phyloP scores from a whole-genome alignment of 192 early-diverging fungal genomes.

The Coemansia sp. region DNA sequence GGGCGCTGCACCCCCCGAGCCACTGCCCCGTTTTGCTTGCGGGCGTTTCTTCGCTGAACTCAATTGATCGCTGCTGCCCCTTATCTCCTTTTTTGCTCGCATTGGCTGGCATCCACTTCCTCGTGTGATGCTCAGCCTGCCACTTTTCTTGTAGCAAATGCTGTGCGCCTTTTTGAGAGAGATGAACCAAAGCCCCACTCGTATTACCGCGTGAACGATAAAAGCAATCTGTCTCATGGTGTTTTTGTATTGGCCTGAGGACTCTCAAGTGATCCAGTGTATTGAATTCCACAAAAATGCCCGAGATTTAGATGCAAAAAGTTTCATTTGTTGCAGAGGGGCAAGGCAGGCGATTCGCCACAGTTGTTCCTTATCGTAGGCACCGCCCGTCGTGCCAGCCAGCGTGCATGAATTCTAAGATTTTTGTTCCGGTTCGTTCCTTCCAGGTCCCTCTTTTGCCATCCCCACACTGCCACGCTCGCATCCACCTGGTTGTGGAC shows the following conservation, averaged over 20 bases:
- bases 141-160: background rate
- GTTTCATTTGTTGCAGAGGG: background rate
- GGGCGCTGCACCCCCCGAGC: background rate
- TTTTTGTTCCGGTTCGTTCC: background rate
- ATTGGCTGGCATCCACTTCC: background rate
- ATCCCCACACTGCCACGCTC: background rate
- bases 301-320: background rate
- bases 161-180: background rate
- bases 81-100: background rate
- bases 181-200: background rate
- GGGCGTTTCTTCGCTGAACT: slow-evolving; percentile 3
- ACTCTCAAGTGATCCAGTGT: background rate
- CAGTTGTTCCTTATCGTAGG: background rate
- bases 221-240: background rate
- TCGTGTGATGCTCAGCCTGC: slow-evolving; percentile 1
- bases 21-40: background rate
- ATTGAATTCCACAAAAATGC: background rate
- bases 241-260: background rate
- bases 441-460: background rate
- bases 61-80: background rate
- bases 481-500: background rate
- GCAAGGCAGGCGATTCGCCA: background rate
- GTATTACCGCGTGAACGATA: background rate
- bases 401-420: background rate
- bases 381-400: background rate